Evolutionary conservation across 2,329 filamentous ascomycete genomes (phyloP), one percentile per base, ranked within the genome.

Genomic region (Calonectria ilicicola): DNA sequence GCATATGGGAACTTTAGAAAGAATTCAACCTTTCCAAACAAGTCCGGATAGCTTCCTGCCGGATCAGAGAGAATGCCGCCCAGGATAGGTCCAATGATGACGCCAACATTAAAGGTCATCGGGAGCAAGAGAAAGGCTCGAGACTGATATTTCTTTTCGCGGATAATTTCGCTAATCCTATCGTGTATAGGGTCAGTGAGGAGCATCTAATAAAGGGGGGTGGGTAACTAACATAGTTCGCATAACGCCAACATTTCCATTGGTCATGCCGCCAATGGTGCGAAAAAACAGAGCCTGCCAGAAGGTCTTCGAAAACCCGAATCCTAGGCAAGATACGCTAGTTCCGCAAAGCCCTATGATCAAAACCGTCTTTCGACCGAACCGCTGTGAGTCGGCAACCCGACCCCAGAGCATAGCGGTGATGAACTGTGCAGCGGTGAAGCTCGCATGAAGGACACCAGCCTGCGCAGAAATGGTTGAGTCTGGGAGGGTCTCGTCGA

Each of bases 331-430:
- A 1, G 82, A 83, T 6, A 83, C n/a, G 27, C 79, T 78, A 10
- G 89, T 95, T 0, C 95, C 95, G 2, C 91, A 79, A 32, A 98
- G 84, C 0, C 95, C 95, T 66, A 97, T 91, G 66, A 97, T 84
- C 21, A 98, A 86, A 17, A 97, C 94, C 19, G 89, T 89, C 83
- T 98, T 98, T 62, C 95, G 89, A 1, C 95, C 95, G 70, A 90
- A 88, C 68, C 85, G 86, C 44, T 90, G 89, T 8, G 89, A 89
- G 79, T 92, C 89, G 8, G 93, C 91, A 4, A 95, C 84, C 0
- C 93, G 88, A 0, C 95, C 95, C 95, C 95, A 98, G 72, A 95
- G 83, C 82, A 98, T 92, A 3, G 94, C 94, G 1, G 95, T 97
- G 26, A 94, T 81, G 79, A 96, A 96, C 81, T 98, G 95, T 0